Percentiles rank a stretch among this genome's conserved stretches.
These are phyloP conservation scores for Flaveria sonorensis DNA, from an alignment of 129 eudicot species.

Conservation along the genomic window DNA sequence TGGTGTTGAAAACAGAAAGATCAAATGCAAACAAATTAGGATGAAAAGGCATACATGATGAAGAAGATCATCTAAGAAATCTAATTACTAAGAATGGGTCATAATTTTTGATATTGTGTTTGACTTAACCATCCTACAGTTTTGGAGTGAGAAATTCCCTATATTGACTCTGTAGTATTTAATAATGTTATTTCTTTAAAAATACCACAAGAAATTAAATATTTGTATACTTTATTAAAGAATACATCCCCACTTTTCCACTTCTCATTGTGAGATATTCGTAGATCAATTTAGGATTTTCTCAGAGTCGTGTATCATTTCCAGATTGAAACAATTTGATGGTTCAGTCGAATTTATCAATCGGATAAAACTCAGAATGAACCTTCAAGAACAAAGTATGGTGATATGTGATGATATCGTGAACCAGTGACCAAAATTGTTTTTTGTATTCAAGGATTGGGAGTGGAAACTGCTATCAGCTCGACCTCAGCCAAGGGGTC, in stretches of 20 bases:
- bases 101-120: constrained; percentile 5
- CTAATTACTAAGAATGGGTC: constrained; percentile 13
- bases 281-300: too few relatives aligned
- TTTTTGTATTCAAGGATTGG: too few relatives aligned
- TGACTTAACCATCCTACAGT: constrained; percentile 11
- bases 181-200: background rate
- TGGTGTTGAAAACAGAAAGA: constrained; percentile 6
- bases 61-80: constrained; percentile 4
- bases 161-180: constrained; percentile 8
- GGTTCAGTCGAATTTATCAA: too few relatives aligned
- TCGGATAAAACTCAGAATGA: too few relatives aligned
- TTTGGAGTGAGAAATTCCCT: constrained; percentile 23
- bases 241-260: constrained; percentile 42
- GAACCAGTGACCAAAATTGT: too few relatives aligned
- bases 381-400: too few relatives aligned
- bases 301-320: too few relatives aligned
- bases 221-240: constrained; percentile 26
- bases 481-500: too few relatives aligned
- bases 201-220: constrained; percentile 10
- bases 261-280: background rate
- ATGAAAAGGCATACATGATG: background rate
- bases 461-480: too few relatives aligned
- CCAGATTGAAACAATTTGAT: too few relatives aligned
- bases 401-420: too few relatives aligned
- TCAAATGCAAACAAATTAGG: constrained; percentile 15